Conservation (phyloP, 2,329 filamentous ascomycete species). For the Plenodomus tracheiphilus region DNA sequence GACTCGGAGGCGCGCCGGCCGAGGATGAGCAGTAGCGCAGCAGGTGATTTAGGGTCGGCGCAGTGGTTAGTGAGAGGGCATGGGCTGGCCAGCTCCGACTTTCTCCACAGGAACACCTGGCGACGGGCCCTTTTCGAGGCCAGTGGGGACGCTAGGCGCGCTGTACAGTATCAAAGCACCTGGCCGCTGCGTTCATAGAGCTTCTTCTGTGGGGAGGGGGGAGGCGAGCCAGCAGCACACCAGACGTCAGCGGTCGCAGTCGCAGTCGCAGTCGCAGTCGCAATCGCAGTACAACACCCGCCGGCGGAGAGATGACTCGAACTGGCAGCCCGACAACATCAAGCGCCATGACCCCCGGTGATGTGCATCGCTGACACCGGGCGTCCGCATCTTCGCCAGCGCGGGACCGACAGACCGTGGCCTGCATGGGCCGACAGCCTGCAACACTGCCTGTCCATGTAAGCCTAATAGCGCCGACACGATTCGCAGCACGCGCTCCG, state of each 20-base stretch:
- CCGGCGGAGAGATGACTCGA: no score
- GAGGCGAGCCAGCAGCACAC: constrained; percentile 7
- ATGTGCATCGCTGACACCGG: no score
- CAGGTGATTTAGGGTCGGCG: neutral
- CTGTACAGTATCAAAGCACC: constrained; percentile 6
- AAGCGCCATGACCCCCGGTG: no score
- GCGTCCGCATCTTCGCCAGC: no score
- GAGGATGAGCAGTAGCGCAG: constrained; percentile 7
- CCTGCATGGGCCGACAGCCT: constrained; percentile 16
- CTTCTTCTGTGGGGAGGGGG: constrained; percentile 20
- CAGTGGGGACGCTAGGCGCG: constrained; percentile 23
- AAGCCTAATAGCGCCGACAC: no score
- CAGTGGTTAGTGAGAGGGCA: neutral
- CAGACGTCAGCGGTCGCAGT: constrained; percentile 1
- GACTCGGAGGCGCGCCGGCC: constrained; percentile 9
- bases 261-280: neutral
- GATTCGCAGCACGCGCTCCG: no score
- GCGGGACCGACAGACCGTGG: constrained; percentile 16
- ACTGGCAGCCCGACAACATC: no score
- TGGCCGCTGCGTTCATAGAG: no score
- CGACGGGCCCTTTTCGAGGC: constrained; percentile 5
- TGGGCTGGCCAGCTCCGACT: constrained; percentile 5
- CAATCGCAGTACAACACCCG: no score
- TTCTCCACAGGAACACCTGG: constrained; percentile 21
- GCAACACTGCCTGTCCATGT: constrained; percentile 8